phyloP scores from a whole-genome alignment of 2,329 filamentous ascomycete species.

The Shiraia sp. region DNA sequence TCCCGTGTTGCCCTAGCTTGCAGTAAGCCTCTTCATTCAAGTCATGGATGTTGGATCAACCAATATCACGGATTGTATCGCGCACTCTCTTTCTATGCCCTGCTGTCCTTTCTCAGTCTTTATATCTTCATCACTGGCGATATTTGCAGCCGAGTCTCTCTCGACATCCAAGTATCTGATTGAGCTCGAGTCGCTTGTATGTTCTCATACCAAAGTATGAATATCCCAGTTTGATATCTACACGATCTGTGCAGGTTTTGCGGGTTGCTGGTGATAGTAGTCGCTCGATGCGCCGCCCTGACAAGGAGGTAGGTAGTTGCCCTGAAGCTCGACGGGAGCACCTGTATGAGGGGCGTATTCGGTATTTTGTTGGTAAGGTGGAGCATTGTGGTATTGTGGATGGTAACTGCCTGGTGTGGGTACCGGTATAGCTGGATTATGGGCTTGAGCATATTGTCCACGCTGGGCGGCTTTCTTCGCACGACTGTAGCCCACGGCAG shows the following conservation, averaged over 20 bases:
- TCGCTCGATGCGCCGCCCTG: slow-evolving; percentile 21
- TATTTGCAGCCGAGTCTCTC: too few relatives aligned
- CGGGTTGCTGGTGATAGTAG: slow-evolving; percentile 27
- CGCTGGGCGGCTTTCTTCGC: slow-evolving; percentile 39
- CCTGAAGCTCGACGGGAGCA: slow-evolving; percentile 17
- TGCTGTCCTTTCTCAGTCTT: too few relatives aligned
- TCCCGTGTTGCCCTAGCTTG: too few relatives aligned
- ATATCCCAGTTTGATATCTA: slow-evolving; percentile 5
- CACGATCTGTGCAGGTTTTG: slow-evolving; percentile 34
- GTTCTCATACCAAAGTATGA: not conserved
- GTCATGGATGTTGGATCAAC: not conserved
- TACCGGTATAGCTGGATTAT: slow-evolving; percentile 30
- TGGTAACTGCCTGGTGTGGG: slow-evolving; percentile 11
- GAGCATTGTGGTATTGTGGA: slow-evolving; percentile 19
- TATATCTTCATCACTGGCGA: too few relatives aligned
- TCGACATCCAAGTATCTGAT: too few relatives aligned
- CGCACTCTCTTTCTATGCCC: too few relatives aligned
- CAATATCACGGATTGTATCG: too few relatives aligned
- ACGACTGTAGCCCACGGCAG: slow-evolving; percentile 40
- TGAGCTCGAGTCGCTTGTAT: not conserved
- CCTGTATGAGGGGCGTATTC: slow-evolving; percentile 29
- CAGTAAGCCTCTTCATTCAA: too few relatives aligned
- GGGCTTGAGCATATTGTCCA: slow-evolving; percentile 38
- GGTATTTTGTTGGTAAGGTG: slow-evolving; percentile 27
- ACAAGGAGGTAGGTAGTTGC: slow-evolving; percentile 23